These are phyloP conservation scores for Tricholoma sp. DNA, from an alignment of 768 basidiomycete genomes.

Conservation along the genomic window DNA sequence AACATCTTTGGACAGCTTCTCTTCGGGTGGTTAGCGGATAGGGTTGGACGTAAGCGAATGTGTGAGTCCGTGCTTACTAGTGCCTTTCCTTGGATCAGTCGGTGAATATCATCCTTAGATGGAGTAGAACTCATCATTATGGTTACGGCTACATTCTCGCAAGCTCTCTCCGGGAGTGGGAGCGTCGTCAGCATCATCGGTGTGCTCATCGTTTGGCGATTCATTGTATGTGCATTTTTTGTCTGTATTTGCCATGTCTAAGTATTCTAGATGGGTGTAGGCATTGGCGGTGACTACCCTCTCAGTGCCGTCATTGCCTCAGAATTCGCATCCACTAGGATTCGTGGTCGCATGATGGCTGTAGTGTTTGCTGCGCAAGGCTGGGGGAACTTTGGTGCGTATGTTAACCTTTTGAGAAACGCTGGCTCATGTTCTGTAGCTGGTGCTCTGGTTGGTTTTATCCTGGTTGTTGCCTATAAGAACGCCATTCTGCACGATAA, in stretches of 20 bases:
- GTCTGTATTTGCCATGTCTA: not conserved
- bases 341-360: slow-evolving; percentile 83
- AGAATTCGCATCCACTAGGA: slow-evolving; percentile 76
- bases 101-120: slow-evolving; percentile 26
- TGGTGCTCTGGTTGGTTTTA: slow-evolving; percentile 60
- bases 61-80: slow-evolving; percentile 31
- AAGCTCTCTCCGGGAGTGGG: slow-evolving; percentile 69
- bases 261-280: slow-evolving; percentile 56
- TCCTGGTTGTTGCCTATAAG: slow-evolving; percentile 69
- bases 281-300: slow-evolving; percentile 89
- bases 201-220: slow-evolving; percentile 78
- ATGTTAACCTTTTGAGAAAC: not conserved
- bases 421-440: slow-evolving; percentile 26
- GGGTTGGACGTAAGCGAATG: slow-evolving; percentile 77
- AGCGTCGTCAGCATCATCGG: slow-evolving; percentile 70
- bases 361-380: slow-evolving; percentile 84
- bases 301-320: slow-evolving; percentile 82
- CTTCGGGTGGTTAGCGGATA: slow-evolving; percentile 79
- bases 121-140: slow-evolving; percentile 78
- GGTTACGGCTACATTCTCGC: slow-evolving; percentile 72
- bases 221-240: slow-evolving; percentile 41
- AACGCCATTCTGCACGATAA: slow-evolving; percentile 37
- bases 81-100: not conserved
- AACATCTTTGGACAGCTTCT: slow-evolving; percentile 70
- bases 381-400: slow-evolving; percentile 76